phyloP scores from a whole-genome alignment of 306 rosid species.

The Oemleria cerasiformis region DNA sequence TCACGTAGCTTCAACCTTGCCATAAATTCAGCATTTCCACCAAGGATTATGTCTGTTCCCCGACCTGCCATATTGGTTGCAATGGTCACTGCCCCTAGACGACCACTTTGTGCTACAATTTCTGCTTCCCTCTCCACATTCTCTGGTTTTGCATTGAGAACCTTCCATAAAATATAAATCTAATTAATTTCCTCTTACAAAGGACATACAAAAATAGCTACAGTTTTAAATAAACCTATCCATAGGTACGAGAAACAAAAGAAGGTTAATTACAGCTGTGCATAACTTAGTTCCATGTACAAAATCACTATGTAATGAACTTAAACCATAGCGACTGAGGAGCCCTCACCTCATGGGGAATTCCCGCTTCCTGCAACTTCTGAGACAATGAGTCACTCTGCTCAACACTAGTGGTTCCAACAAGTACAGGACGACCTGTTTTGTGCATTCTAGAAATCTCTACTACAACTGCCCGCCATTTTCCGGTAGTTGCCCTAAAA shows the following conservation, averaged over 20 bases:
- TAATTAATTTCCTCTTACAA: conserved; percentile 6
- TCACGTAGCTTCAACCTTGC: conserved; percentile 95
- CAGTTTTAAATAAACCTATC: conserved; percentile 3
- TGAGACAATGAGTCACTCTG: conserved; percentile 89
- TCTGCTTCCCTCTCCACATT: conserved; percentile 99
- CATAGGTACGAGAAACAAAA: background rate
- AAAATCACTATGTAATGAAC: conserved; percentile 4
- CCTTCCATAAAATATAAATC: conserved; percentile 46
- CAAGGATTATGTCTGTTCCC: conserved; percentile 97
- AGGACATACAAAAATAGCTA: background rate
- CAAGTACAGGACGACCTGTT: conserved; percentile 94
- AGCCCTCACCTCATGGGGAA: conserved; percentile 76
- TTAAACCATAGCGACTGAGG: conserved; percentile 18
- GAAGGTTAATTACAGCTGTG: conserved; percentile 1
- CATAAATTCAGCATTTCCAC: conserved; percentile 99
- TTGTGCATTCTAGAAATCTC: conserved; percentile 97
- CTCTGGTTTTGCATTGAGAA: conserved; percentile 98
- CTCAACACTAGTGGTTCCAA: conserved; percentile 97
- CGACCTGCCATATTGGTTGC: conserved; percentile 99
- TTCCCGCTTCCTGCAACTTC: conserved; percentile 80
- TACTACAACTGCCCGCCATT: conserved; percentile 96
- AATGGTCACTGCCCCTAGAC: conserved; percentile 91
- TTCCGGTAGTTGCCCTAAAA: conserved; percentile 83
- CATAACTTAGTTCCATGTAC: background rate
- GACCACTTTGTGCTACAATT: conserved; percentile 98